phyloP scores from a whole-genome alignment of 805 yeast genomes.

The Cyberlindnera lachancei region DNA sequence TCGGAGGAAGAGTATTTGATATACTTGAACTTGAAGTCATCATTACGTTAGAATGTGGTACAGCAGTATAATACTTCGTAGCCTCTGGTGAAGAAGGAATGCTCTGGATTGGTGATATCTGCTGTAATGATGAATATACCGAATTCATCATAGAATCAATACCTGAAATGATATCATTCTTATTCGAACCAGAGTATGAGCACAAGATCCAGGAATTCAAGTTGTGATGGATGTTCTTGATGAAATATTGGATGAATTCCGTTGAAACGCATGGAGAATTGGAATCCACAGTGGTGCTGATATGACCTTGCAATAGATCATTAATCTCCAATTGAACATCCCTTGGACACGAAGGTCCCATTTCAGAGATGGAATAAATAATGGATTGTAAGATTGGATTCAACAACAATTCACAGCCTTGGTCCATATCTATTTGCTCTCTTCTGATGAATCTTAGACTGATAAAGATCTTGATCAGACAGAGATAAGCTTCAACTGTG shows the following conservation, averaged over 20 bases:
- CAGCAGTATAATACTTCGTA: neutral
- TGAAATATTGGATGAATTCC: conserved; percentile 3
- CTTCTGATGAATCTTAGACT: too few relatives aligned
- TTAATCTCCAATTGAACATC: conserved; percentile 3
- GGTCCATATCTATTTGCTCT: too few relatives aligned
- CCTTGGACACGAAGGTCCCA: conserved; percentile 4
- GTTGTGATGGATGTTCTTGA: conserved; percentile 4
- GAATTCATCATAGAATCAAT: neutral
- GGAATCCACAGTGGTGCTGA: too few relatives aligned
- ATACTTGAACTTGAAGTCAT: too few relatives aligned
- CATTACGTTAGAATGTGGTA: neutral
- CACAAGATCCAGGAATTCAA: conserved; percentile 4
- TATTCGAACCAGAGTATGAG: conserved; percentile 2
- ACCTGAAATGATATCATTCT: neutral
- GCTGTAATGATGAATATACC: too few relatives aligned
- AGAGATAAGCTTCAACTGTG: conserved; percentile 40
- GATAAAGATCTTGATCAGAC: conserved; percentile 35
- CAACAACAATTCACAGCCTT: conserved; percentile 6
- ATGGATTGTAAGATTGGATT: conserved; percentile 19
- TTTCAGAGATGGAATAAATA: conserved; percentile 12
- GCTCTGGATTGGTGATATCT: conserved; percentile 1
- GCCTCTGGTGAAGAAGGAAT: neutral
- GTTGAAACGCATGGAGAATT: too few relatives aligned
- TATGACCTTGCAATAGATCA: neutral
- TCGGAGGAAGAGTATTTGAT: too few relatives aligned